Percentiles rank a stretch among this genome's conserved stretches.
phyloP scores from a whole-genome alignment of 2,329 filamentous ascomycete species.

The Aspergillus flavus region DNA sequence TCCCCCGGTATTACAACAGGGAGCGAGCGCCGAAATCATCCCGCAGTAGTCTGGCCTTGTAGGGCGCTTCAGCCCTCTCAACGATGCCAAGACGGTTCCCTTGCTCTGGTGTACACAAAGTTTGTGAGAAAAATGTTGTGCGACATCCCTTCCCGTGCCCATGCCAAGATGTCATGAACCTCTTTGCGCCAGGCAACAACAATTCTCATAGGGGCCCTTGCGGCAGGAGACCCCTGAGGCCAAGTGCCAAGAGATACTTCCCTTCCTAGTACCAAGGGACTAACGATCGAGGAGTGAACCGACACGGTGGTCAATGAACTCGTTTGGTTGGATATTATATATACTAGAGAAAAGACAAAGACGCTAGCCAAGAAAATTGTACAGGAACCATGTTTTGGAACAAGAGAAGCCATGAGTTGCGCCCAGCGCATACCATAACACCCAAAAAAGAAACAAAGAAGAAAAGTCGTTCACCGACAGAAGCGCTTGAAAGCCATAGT shows the following conservation, averaged over 20 bases:
- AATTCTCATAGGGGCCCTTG: not conserved
- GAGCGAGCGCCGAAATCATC: not conserved
- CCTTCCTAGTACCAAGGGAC: not conserved
- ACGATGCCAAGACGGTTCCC: not conserved
- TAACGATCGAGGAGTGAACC: not conserved
- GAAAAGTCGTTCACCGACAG: slow-evolving; percentile 24
- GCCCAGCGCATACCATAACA: slow-evolving; percentile 27
- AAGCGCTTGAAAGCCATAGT: slow-evolving; percentile 46
- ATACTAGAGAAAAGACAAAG: not conserved
- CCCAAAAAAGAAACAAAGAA: slow-evolving; percentile 11
- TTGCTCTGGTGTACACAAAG: not conserved
- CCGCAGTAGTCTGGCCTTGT: slow-evolving; percentile 2
- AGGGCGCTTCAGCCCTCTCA: not conserved
- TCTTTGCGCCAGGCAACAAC: not conserved
- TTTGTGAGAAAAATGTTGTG: not conserved
- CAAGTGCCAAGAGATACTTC: not conserved
- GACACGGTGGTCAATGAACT: not conserved
- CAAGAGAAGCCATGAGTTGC: slow-evolving; percentile 14
- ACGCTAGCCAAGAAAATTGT: slow-evolving; percentile 3
- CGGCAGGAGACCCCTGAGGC: not conserved
- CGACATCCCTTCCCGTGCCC: not conserved
- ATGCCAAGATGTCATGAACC: not conserved
- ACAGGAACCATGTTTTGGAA: not conserved
- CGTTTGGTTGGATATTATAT: slow-evolving; percentile 10
- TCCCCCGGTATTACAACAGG: not conserved